phyloP scores from a whole-genome alignment of 805 yeast species.

The Candida incommunis region DNA sequence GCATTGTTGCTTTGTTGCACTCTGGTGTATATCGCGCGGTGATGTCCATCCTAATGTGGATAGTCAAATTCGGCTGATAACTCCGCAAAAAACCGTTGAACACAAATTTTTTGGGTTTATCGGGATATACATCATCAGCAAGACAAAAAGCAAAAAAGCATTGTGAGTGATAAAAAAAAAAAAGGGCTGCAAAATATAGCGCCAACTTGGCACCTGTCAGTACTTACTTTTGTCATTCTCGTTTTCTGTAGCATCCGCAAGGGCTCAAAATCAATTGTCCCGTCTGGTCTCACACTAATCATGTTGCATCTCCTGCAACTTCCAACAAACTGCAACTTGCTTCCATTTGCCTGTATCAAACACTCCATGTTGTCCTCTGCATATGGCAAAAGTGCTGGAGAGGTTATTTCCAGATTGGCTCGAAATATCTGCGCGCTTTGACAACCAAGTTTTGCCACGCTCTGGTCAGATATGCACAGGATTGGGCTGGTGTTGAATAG shows the following conservation, averaged over 20 bases:
- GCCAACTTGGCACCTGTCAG: too few species aligned
- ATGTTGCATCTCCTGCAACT: conserved; percentile 31
- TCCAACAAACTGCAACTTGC: conserved; percentile 11
- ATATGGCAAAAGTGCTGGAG: conserved; percentile 16
- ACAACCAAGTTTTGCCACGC: conserved; percentile 16
- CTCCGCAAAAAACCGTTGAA: too few species aligned
- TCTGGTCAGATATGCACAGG: conserved; percentile 21
- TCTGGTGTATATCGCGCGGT: too few species aligned
- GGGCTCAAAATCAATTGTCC: conserved; percentile 21
- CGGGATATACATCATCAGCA: too few species aligned
- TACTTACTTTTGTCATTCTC: conserved; percentile 10
- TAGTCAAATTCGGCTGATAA: too few species aligned
- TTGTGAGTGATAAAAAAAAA: too few species aligned
- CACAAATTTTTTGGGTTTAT: too few species aligned
- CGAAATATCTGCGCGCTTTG: conserved; percentile 19
- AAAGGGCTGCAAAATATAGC: too few species aligned
- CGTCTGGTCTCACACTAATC: conserved; percentile 28
- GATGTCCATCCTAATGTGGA: too few species aligned
- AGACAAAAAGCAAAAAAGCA: too few species aligned
- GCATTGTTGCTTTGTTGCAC: too few species aligned
- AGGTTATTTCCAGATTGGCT: conserved; percentile 24
- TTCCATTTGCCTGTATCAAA: conserved; percentile 8
- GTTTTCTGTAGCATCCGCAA: conserved; percentile 21
- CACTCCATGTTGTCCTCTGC: conserved; percentile 26
- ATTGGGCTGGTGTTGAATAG: conserved; percentile 28